Base-by-base conservation (phyloP, 352 stramenopile genomes). In the Thraustotheca clavata region DNA sequence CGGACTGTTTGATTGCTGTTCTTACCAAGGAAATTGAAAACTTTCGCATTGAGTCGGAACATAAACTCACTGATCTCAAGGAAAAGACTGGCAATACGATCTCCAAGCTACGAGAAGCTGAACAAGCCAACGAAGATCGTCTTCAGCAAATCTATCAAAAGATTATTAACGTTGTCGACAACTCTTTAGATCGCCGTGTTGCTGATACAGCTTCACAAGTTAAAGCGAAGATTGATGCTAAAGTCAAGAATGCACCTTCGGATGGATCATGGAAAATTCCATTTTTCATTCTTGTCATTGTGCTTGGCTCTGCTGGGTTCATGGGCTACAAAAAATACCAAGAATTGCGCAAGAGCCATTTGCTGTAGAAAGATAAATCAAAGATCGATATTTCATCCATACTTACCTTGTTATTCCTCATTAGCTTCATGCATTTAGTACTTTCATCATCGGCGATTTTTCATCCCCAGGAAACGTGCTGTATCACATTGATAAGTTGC, bases 71-170 rank as follows among this genome's bases (percentile, higher is more conserved):
- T 8, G 83, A 91, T 65, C 60, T 94, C 41, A 90, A 91, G 72
- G 84, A 94, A 65, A 90, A 89, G 72, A 94, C 80, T n/a, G 74
- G 78, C 57, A 87, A 89, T 67, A 90, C 76, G 18, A 82, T 94
- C 12, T 62, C 48, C 32, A 90, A 91, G 65, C 71, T 94, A 26
- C 83, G 83, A 68, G 76, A 75, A 40, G 79, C 89, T 59, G 84
- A 94, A 66, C 68, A 72, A 43, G 75, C 87, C 54, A 91, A 91
- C 66, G 83, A 94, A 67, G 76, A 73, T 40, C 77, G 80, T 50
- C 78, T 91, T 49, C 70, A 71, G 16, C 74, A 89, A 49, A 85
- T 94, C 33, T 77, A 91, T 63, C 59, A 69, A n/a, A 80, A 81
- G 69, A 62, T 91, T 24, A 65, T 50, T 27, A 76, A 76, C 46